Evolutionary conservation across 2,329 filamentous ascomycete species (phyloP), one percentile per base, ranked within the genome.

Genomic region (Talaromyces sp.): DNA sequence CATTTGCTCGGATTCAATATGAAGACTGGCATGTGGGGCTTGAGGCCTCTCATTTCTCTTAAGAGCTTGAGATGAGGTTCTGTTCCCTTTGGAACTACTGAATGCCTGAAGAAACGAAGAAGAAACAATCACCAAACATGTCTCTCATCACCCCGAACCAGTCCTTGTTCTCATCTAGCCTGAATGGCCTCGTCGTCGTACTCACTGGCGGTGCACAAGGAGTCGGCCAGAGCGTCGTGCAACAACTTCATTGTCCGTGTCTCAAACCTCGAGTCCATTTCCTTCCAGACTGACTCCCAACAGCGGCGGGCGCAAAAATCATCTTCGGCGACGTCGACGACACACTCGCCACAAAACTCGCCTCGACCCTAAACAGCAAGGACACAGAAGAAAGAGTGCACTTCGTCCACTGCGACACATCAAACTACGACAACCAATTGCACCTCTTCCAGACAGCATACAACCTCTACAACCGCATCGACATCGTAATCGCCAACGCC

Each of bases 401-500:
- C 31, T 56, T 56, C n/a, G 31, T 56, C 31, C 50, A 56, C 31
- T 56, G 50, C 50, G 50, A 56, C 50, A 37, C 50, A 14, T 22
- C 31, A 9, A 14, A 56, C 31, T 56, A 56, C 50, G n/a, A n/a
- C n/a, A 22, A 56, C 31, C 50, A 56, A 14, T 10, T 56, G 2
- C 9, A 7, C 24, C 48, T 72, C 3, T 73, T 72, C 62, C 64
- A 68, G 56, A 61, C 61, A 2, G 69, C 68, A 0, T 66, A 66
- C 47, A 67, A 67, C 1, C 62, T 43, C 39, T 68, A 71, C n/a
- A 68, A 69, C 19, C 64, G 62, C 11, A 69, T 73, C 3, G 68
- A 71, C n/a, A 68, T 72, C 11, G 72, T 72, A 50, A 67, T 72
- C 24, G 72, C 68, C 14, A 70, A 72, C 58, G 71, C 71, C 3